Evolutionary conservation across 352 stramenopile species (phyloP).

Genomic region (Hyaloperonospora brassicae): DNA sequence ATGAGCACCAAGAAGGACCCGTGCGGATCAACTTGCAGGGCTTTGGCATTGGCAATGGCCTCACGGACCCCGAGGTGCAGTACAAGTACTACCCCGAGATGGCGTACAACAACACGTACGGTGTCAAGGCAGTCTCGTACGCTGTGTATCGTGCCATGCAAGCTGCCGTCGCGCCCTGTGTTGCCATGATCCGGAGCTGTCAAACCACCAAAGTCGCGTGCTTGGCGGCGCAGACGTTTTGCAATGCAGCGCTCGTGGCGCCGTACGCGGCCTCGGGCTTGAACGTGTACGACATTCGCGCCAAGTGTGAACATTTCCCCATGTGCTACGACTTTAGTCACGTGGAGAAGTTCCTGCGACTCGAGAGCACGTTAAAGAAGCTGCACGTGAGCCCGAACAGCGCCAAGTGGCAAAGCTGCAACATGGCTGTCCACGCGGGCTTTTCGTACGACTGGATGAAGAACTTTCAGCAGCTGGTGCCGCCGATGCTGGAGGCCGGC

Average conservation of each 20-base stretch:
- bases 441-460: conserved; percentile 96
- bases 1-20: conserved; percentile 43
- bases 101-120: conserved; percentile 88
- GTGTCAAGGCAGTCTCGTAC: conserved; percentile 60
- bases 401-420: conserved; percentile 88
- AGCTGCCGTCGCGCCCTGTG: conserved; percentile 46
- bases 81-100: conserved; percentile 78
- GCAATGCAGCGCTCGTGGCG: conserved; percentile 73
- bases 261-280: conserved; percentile 45
- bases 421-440: conserved; percentile 90
- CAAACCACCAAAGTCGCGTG: conserved; percentile 71
- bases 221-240: conserved; percentile 83
- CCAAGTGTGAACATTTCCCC: conserved; percentile 80
- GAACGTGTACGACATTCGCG: conserved; percentile 89
- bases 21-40: conserved; percentile 88
- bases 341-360: conserved; percentile 85
- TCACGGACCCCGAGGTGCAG: conserved; percentile 91
- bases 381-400: conserved; percentile 79
- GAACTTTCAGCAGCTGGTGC: conserved; percentile 89
- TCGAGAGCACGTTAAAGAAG: conserved; percentile 75
- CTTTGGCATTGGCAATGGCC: conserved; percentile 93
- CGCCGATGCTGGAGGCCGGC: conserved; percentile 87
- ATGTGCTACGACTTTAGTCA: conserved; percentile 94
- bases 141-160: conserved; percentile 63
- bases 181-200: conserved; percentile 80